Evolutionary conservation across 202 grass and related monocot genomes (phyloP), one percentile per base, ranked within the genome.

Genomic region (Panicum hallii): DNA sequence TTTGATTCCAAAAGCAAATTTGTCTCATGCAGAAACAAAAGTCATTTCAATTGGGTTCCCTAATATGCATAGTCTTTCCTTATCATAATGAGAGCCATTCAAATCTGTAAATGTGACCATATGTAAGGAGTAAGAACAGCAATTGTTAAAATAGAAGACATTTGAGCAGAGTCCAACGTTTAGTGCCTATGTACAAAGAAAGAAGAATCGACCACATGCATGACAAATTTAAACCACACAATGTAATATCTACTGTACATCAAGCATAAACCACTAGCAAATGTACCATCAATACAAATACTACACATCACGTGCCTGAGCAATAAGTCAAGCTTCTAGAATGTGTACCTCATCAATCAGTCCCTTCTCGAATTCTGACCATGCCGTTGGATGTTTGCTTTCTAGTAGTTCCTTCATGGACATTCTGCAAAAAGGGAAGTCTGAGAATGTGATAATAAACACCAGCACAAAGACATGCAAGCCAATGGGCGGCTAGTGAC

Each of bases 351-450:
- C 96, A 91, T 92, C 77, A 70, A 98, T 95, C 44, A 75, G 28
- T n/a, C 96, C 96, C 64, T 82, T 91, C 81, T 98, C 96, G 78
- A 98, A 98, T 89, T 98, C 96, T 9, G 73, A 64, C 93, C 96
- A 98, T 57, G 91, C 74, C 43, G 93, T 94, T 87, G 96, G 96
- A 75, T 98, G 96, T 48, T 98, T 98, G 79, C 72, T 87, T 85
- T 95, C 86, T 60, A 95, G 57, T 53, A 98, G 88, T 89, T 98
- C 93, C 75, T 98, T 94, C 93, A 94, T 98, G 69, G 96, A 88
- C 93, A 98, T 94, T 90, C 96, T 98, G 74, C 28, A 85, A 84
- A 70, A 26, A 64, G 7, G 38, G 7, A 54, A 52, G 52, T 13
- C 16, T 55, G 9, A 40, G 16, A 40, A 79, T 13, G 30, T 38